These are phyloP conservation scores for Globisporangium megalacanthum DNA, from an alignment of 352 stramenopile genomes.

Conservation along the genomic window DNA sequence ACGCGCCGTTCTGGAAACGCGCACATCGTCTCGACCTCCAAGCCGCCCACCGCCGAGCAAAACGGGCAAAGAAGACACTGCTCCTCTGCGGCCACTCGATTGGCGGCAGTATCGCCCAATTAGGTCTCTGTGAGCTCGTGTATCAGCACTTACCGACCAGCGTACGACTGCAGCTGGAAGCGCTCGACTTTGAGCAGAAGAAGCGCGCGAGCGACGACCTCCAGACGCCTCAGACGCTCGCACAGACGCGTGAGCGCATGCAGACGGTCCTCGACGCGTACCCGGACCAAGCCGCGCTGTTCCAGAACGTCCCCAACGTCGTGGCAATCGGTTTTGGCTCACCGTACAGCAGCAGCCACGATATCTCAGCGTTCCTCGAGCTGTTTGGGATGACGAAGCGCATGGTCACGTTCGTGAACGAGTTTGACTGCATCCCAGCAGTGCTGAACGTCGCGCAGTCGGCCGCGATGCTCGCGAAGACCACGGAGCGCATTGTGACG, in stretches of 20 bases:
- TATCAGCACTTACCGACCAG: conserved; percentile 58
- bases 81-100: conserved; percentile 82
- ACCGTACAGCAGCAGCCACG: conserved; percentile 58
- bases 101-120: conserved; percentile 71
- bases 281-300: conserved; percentile 19
- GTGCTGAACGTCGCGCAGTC: conserved; percentile 82
- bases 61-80: conserved; percentile 50
- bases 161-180: conserved; percentile 49
- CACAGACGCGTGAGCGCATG: conserved; percentile 3
- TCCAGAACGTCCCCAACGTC: conserved; percentile 35
- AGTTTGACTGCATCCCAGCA: conserved; percentile 82
- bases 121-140: conserved; percentile 71
- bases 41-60: conserved; percentile 38
- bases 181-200: conserved; percentile 49
- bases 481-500: conserved; percentile 67
- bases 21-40: conserved; percentile 53
- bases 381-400: conserved; percentile 41
- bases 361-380: conserved; percentile 39
- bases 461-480: conserved; percentile 70
- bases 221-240: neutral
- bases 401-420: conserved; percentile 78
- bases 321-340: conserved; percentile 75
- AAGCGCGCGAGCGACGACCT: conserved; percentile 12
- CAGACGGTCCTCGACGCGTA: conserved; percentile 13
- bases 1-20: conserved; percentile 74